These are phyloP conservation scores for Podospora didyma DNA, from an alignment of 495 filamentous ascomycete species.

Conservation along the genomic window DNA sequence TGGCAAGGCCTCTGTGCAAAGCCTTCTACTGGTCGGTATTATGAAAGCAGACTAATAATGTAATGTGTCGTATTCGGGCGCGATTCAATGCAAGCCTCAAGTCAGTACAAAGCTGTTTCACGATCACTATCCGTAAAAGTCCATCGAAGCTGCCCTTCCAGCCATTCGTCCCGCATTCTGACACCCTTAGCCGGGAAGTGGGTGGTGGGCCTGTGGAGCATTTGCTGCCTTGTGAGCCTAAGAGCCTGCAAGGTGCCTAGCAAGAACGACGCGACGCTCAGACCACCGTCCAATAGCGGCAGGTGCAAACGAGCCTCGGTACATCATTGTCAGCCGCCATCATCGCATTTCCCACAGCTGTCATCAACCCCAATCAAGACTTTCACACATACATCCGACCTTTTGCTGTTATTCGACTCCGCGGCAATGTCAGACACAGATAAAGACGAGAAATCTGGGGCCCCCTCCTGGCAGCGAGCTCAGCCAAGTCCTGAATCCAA, in stretches of 20 bases:
- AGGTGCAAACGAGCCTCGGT: conserved; percentile 7
- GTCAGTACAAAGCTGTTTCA: conserved; percentile 9
- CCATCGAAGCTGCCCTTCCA: neutral
- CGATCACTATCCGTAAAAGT: conserved; percentile 6
- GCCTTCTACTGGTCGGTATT: neutral
- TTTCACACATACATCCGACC: neutral
- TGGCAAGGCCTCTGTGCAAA: neutral
- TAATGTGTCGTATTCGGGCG: neutral
- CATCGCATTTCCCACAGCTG: neutral
- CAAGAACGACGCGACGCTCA: conserved; percentile 3
- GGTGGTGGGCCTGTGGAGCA: too few species aligned
- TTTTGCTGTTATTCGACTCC: neutral
- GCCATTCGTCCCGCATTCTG: neutral
- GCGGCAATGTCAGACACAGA: conserved; percentile 17
- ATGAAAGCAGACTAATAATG: neutral
- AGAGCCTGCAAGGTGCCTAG: too few species aligned
- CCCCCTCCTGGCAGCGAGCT: conserved; percentile 13
- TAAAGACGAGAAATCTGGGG: conserved; percentile 9
- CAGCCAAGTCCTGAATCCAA: conserved; percentile 8
- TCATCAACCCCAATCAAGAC: too few species aligned
- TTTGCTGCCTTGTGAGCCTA: neutral
- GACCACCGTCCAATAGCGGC: neutral
- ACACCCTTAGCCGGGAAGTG: too few species aligned
- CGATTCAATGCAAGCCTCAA: conserved; percentile 1
- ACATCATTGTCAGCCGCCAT: conserved; percentile 1